Conservation (phyloP, 495 filamentous ascomycete genomes). For the Jackrogersella minutella region DNA sequence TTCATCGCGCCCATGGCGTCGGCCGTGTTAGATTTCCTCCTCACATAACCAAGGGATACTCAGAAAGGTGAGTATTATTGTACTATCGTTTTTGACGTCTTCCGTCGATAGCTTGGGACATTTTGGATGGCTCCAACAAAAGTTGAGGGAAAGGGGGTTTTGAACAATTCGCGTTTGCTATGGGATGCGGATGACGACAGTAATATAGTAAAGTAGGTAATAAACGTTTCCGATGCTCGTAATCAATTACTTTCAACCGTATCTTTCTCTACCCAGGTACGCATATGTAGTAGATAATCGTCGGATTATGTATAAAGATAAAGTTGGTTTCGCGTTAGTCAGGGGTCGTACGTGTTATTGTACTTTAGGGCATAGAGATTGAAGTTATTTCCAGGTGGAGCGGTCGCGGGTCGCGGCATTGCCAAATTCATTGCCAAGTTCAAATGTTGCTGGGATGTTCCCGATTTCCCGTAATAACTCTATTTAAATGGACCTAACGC, state of each 20-base stretch:
- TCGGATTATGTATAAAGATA: neutral
- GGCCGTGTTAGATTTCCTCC: constrained; percentile 1
- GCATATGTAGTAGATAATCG: neutral
- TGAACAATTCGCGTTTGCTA: constrained; percentile 7
- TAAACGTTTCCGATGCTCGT: constrained; percentile 2
- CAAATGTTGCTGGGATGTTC: constrained; percentile 25
- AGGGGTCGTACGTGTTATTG: constrained; percentile 5
- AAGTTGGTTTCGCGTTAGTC: neutral
- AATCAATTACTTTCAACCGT: constrained; percentile 10
- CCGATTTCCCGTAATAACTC: constrained; percentile 7
- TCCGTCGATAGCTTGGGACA: constrained; percentile 11
- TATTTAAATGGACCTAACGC: constrained; percentile 11
- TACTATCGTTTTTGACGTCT: constrained; percentile 30
- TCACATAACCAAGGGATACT: constrained; percentile 25
- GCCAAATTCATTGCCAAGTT: neutral
- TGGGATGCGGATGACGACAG: constrained; percentile 9
- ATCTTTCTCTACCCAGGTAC: neutral
- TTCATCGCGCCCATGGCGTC: constrained; percentile 40
- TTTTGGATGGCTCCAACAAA: constrained; percentile 18
- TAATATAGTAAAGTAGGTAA: too few relatives aligned
- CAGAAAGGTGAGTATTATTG: neutral
- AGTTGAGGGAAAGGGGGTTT: constrained; percentile 9
- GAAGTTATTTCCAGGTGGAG: constrained; percentile 23
- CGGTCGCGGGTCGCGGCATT: constrained; percentile 32
- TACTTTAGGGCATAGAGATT: neutral